Evolutionary conservation across 345 rosid species (phyloP).

Genomic region (Brassica juncea): DNA sequence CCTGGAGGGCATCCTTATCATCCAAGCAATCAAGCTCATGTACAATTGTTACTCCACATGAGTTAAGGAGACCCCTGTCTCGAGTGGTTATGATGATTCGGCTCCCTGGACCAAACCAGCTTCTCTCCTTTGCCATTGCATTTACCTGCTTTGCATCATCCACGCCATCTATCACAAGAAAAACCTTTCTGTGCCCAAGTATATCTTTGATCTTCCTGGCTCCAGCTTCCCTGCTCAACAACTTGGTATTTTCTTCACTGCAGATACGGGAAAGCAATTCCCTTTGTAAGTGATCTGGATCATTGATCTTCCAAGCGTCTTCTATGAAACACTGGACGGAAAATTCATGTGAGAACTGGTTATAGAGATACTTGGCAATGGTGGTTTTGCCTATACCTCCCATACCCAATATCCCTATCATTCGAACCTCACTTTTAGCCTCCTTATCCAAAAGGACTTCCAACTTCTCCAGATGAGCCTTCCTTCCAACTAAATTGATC

Average conservation of each 20-base stretch:
- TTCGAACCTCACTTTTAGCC: too few species aligned
- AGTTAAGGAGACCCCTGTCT: slow-evolving; percentile 5
- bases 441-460: too few species aligned
- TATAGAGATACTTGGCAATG: background rate
- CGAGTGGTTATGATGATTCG: slow-evolving; percentile 18
- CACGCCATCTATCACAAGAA: background rate
- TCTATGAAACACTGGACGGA: too few species aligned
- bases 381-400: background rate
- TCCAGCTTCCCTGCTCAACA: too few species aligned
- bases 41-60: background rate
- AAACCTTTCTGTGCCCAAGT: background rate
- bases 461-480: too few species aligned
- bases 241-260: too few species aligned
- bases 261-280: too few species aligned
- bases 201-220: too few species aligned
- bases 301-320: too few species aligned
- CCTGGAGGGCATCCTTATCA: background rate
- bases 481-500: too few species aligned
- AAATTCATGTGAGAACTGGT: background rate
- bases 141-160: background rate
- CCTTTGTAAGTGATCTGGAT: too few species aligned
- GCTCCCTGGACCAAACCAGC: slow-evolving; percentile 11
- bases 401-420: too few species aligned
- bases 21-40: slow-evolving; percentile 16
- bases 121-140: background rate